A percentile compares a stretch with the other conserved stretches of the same genome.
Conservation (phyloP, 345 rosid genomes). For the Ceriops tagal region DNA sequence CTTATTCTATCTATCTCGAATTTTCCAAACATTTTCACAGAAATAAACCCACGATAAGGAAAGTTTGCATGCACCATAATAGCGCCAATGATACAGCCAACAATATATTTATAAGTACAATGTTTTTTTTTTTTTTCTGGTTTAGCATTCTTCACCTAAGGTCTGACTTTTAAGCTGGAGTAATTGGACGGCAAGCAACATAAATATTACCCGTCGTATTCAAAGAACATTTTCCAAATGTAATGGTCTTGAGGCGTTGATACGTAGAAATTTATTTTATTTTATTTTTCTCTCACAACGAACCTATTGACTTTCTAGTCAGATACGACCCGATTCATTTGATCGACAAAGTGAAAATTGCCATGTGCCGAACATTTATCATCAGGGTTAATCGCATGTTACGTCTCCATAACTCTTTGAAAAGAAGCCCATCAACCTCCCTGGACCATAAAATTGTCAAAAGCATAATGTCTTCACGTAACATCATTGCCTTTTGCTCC, state of each 20-base stretch:
- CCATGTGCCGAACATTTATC: not conserved
- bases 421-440: no score
- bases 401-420: no score
- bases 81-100: not conserved
- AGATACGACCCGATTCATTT: not conserved
- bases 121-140: not conserved
- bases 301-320: slow-evolving; percentile 8
- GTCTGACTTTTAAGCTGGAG: slow-evolving; percentile 12
- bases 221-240: not conserved
- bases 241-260: not conserved
- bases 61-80: no score
- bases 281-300: not conserved
- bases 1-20: no score
- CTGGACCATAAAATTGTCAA: no score
- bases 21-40: no score
- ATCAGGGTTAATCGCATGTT: no score
- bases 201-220: not conserved
- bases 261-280: not conserved
- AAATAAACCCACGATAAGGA: no score
- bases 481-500: no score
- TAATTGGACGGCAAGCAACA: slow-evolving; percentile 12
- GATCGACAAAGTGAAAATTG: not conserved
- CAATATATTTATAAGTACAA: not conserved
- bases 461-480: no score
- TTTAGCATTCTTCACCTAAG: slow-evolving; percentile 13